Evolutionary conservation across 495 filamentous ascomycete genomes (phyloP).

Genomic region (Aeminium ludgeri): DNA sequence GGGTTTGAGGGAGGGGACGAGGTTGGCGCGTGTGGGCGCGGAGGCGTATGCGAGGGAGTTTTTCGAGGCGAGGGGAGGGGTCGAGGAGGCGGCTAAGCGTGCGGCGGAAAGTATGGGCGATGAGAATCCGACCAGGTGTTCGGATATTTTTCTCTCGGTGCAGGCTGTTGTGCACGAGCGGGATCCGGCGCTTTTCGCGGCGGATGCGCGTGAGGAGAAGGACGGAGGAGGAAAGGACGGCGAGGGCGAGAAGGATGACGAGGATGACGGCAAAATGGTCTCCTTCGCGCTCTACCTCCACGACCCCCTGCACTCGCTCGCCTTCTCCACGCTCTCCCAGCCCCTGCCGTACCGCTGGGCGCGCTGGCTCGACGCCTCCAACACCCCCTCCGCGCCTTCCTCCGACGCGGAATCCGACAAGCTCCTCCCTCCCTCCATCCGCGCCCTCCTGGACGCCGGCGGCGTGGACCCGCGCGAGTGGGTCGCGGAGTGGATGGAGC

Average conservation of each 20-base stretch:
- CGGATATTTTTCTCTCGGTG: slow-evolving; percentile 86
- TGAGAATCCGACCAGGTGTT: slow-evolving; percentile 75
- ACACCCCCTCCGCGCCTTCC: no score
- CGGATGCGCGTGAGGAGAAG: slow-evolving; percentile 35
- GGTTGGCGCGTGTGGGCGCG: slow-evolving; percentile 71
- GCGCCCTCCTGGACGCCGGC: slow-evolving; percentile 69
- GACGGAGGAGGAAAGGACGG: slow-evolving; percentile 29
- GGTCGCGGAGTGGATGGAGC: slow-evolving; percentile 95
- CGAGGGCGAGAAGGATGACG: slow-evolving; percentile 34
- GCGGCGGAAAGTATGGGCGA: slow-evolving; percentile 59
- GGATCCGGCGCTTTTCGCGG: slow-evolving; percentile 52
- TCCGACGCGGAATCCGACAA: slow-evolving; percentile 23
- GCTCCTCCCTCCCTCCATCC: slow-evolving; percentile 61
- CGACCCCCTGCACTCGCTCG: slow-evolving; percentile 83
- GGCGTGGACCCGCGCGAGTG: slow-evolving; percentile 92
- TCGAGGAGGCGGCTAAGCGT: slow-evolving; percentile 62
- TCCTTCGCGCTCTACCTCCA: slow-evolving; percentile 82
- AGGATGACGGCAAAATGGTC: slow-evolving; percentile 41
- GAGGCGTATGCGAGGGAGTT: slow-evolving; percentile 77
- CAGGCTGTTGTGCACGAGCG: slow-evolving; percentile 58
- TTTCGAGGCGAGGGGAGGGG: slow-evolving; percentile 55
- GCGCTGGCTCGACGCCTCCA: slow-evolving; percentile 73
- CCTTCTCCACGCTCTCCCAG: slow-evolving; percentile 72
- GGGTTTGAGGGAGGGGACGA: slow-evolving; percentile 72
- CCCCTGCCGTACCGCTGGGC: slow-evolving; percentile 73